Evolutionary conservation across 2,329 filamentous ascomycete genomes (phyloP), one percentile per base, ranked within the genome.

Genomic region (Trichoderma sp.): DNA sequence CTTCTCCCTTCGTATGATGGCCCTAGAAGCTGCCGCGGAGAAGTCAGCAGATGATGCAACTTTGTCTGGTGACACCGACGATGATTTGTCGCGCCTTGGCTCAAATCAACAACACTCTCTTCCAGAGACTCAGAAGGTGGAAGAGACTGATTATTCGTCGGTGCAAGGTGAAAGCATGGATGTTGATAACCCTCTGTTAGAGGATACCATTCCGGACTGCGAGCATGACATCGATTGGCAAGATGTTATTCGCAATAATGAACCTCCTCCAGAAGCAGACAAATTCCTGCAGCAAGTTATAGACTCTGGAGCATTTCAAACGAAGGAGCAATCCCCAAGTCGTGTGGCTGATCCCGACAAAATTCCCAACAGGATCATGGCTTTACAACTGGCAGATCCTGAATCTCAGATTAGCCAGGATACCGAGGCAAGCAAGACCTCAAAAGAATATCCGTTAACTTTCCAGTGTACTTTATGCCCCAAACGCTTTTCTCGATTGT

Each of bases 401-500:
- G 90, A 93, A 52, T 91, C 94, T 70, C 90, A 93, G 66, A 89
- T 87, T 27, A 85, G 87, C 5, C 86, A 86, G 64, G 82, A 85
- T 12, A 82, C 82, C 52, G 88, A 89, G 57, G 85, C 83, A 50
- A 81, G 88, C 6, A 96, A 95, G 77, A 89, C 94, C n/a, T 89
- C 93, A 0, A 95, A 99, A 78, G 99, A 98, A 76, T 95, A 98
- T 73, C 95, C 95, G 0, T 95, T 95, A 7, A 99, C 94, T 0
- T 98, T 98, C 80, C 94, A 98, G 76, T 99, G 95, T 78, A 92
- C 82, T 12, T 83, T 98, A 8, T 99, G 95, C 74, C 94, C 95
- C 0, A 99, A 99, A 79, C 89, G 93, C 17, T 99, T 99, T 76
- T 99, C 95, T 0, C 88, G 95, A 68, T 95, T 95, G 0, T 99